Percentiles rank a stretch among this genome's conserved stretches.
phyloP scores from a whole-genome alignment of 2,329 filamentous ascomycete species.

The Cladorrhinum sp. region DNA sequence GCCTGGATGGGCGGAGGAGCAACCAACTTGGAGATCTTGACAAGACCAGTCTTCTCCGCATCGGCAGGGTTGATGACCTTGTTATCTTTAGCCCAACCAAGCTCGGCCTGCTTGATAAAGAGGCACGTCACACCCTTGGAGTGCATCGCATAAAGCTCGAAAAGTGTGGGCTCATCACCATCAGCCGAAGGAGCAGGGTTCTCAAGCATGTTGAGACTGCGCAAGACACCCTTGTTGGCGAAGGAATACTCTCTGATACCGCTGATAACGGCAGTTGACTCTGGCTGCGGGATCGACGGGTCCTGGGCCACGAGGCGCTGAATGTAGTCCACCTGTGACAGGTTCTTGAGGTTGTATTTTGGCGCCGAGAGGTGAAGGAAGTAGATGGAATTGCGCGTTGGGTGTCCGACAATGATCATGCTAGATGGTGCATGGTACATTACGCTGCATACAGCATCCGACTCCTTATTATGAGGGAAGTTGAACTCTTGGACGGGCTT shows the following conservation, averaged over 20 bases:
- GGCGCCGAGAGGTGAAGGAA: constrained; percentile 94
- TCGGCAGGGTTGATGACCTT: constrained; percentile 79
- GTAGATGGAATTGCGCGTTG: constrained; percentile 95
- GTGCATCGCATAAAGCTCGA: constrained; percentile 96
- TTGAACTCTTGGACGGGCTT: constrained; percentile 98
- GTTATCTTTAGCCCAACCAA: constrained; percentile 89
- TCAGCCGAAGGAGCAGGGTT: constrained; percentile 63
- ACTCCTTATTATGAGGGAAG: constrained; percentile 92
- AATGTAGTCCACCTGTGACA: constrained; percentile 87
- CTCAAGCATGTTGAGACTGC: constrained; percentile 85
- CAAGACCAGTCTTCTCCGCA: constrained; percentile 69
- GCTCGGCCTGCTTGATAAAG: constrained; percentile 79
- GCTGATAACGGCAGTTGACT: constrained; percentile 95
- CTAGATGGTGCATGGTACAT: constrained; percentile 89
- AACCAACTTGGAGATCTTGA: constrained; percentile 71
- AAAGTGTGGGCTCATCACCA: constrained; percentile 70
- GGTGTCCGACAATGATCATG: constrained; percentile 92
- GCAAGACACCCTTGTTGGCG: constrained; percentile 76
- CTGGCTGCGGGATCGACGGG: constrained; percentile 72
- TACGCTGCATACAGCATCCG: constrained; percentile 96
- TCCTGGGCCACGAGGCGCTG: constrained; percentile 72
- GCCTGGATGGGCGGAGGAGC: constrained; percentile 45
- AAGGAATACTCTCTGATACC: constrained; percentile 95
- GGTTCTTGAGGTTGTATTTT: constrained; percentile 77
- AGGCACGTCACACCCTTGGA: constrained; percentile 94